Evolutionary conservation across 257 asterid species (phyloP).

Genomic region (Anisodus acutangulus): DNA sequence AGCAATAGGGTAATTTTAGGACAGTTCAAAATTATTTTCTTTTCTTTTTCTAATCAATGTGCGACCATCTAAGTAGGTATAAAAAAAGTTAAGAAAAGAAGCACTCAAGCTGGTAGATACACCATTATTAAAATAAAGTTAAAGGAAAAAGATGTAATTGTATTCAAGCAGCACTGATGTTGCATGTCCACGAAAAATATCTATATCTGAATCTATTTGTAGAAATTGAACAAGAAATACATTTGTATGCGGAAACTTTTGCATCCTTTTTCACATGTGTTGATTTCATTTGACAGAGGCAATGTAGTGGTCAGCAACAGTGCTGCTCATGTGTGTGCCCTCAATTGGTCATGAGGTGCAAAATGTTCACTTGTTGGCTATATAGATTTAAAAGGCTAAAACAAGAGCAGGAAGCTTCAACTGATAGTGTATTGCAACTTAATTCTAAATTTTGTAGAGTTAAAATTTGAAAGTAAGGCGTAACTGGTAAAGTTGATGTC

Average conservation of each 20-base stretch:
- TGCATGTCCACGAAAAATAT: conserved; percentile 3
- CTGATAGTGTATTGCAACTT: not conserved
- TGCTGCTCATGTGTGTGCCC: not conserved
- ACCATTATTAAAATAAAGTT: not conserved
- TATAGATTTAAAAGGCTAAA: not conserved
- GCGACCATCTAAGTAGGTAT: not conserved
- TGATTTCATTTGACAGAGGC: not conserved
- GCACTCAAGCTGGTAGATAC: not conserved
- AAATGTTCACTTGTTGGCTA: not conserved
- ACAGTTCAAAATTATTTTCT: not conserved
- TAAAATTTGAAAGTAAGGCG: too few relatives aligned
- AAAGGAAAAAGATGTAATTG: not conserved
- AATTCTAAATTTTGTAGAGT: too few relatives aligned
- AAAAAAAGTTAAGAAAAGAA: not conserved
- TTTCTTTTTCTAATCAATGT: not conserved
- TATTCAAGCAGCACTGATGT: not conserved
- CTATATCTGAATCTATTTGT: not conserved
- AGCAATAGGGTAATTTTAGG: not conserved
- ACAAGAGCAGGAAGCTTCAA: not conserved
- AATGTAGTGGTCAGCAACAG: not conserved
- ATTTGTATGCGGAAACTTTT: not conserved
- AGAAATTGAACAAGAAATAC: not conserved
- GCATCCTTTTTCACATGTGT: not conserved
- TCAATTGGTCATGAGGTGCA: too few relatives aligned
- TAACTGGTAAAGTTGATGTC: too few relatives aligned